Base-by-base conservation (phyloP, 129 eudicot species). In the Escallonia rubra region DNA sequence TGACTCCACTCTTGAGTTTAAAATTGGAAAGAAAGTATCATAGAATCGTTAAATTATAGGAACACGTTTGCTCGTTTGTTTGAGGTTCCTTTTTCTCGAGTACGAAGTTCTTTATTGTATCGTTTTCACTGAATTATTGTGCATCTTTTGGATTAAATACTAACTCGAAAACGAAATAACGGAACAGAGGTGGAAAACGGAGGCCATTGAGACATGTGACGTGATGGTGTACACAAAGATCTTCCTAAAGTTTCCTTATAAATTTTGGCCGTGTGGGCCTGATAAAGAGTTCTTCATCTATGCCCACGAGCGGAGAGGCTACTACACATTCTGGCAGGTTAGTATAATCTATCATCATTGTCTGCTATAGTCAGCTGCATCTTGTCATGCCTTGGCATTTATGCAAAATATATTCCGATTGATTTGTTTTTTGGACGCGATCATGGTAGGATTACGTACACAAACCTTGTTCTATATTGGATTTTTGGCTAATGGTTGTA, bases 321-420 rank as follows among this genome's bases (percentile, higher is more conserved):
- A 87, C 85, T 91, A 78, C 83, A 87, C 97, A 41, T 87, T 91
- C 74, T 91, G 97, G 97, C 97, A 91, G 97, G 97, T 91, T 66
- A 3, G 89, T 52, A 51, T 69, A 0, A 11, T 43, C 4, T 48
- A 14, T 46, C 53, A 40, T 34, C 41, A 3, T 51, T 68, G 40
- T 60, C 7, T 52, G 59, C 56, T 34, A 38, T 50, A 34, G 38
- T 13, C 39, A 59, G 9, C 59, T 23, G 11, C n/a, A n/a, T 46
- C 39, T 51, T 61, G 10, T 74, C 51, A 58, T 48, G 42, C 11
- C 14, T 52, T 58, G 4, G 46, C 38, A 5, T 40, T 41, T 42
- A 43, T 38, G 23, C 51, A 63, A 38, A 48, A 58, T n/a, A 23
- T 54, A 5, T 44, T 16, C 23, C 6, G 3, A 3, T 3, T 8